A percentile compares a stretch with the other conserved stretches of the same genome.
Evolutionary conservation across 768 basidiomycete species (phyloP).

Genomic region (Tulasnella sp.): DNA sequence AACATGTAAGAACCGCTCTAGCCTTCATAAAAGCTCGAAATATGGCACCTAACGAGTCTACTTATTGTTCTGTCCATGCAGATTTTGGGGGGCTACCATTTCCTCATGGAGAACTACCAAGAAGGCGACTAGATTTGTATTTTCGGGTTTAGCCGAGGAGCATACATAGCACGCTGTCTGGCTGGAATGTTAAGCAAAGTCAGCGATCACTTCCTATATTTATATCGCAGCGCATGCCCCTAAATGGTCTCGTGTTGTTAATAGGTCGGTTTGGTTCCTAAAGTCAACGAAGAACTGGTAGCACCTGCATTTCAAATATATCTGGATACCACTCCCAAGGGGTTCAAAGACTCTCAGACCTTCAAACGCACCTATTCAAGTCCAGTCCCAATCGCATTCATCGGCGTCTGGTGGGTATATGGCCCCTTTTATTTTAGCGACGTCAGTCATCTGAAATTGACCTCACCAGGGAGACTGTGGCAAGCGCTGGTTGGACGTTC

Average conservation of each 20-base stretch:
- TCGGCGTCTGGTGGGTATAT: conserved; percentile 38
- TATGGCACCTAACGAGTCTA: neutral
- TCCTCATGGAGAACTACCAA: conserved; percentile 32
- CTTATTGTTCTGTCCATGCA: neutral
- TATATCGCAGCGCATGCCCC: neutral
- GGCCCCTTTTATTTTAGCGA: neutral
- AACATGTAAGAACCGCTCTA: conserved; percentile 49
- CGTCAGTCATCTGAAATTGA: neutral
- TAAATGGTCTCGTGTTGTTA: neutral
- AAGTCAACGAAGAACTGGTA: conserved; percentile 24
- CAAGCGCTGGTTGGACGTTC: conserved; percentile 35
- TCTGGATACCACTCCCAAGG: conserved; percentile 15
- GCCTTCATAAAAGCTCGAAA: neutral
- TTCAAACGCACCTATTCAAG: conserved; percentile 39
- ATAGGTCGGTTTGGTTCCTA: conserved; percentile 32
- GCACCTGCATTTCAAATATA: conserved; percentile 28
- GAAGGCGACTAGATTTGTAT: conserved; percentile 34
- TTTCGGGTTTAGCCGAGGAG: conserved; percentile 37
- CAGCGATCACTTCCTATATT: neutral
- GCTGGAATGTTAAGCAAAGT: conserved; percentile 36
- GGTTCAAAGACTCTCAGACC: conserved; percentile 29
- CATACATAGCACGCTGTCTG: conserved; percentile 37
- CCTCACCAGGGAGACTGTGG: conserved; percentile 38
- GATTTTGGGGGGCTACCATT: conserved; percentile 35
- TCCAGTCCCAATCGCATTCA: conserved; percentile 38